Evolutionary conservation across 148 eudicot genomes (phyloP).

Genomic region (Vaccinium macrocarpon): DNA sequence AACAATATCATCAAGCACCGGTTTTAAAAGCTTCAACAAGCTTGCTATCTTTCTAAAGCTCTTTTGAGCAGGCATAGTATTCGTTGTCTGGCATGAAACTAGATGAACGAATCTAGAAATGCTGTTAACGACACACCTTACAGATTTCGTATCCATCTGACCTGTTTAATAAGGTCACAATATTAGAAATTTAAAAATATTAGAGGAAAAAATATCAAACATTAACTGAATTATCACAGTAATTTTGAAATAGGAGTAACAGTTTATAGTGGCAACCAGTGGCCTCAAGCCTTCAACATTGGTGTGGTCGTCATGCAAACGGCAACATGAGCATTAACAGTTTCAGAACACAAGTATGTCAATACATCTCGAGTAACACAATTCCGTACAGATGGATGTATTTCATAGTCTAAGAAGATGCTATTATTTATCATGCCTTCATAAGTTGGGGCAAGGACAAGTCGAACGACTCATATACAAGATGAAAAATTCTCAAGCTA

Average conservation of each 20-base stretch:
- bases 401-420: background rate
- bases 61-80: constrained; percentile 52
- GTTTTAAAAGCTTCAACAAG: constrained; percentile 69
- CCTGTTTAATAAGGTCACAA: constrained; percentile 32
- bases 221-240: background rate
- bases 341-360: background rate
- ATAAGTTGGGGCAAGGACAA: background rate
- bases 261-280: background rate
- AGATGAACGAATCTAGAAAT: constrained; percentile 84
- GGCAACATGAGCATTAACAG: background rate
- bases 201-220: background rate
- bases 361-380: background rate
- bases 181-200: constrained; percentile 2
- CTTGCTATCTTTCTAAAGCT: constrained; percentile 42
- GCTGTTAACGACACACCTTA: constrained; percentile 75
- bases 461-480: background rate
- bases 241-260: background rate
- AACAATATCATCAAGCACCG: constrained; percentile 57
- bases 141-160: constrained; percentile 66
- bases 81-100: constrained; percentile 62
- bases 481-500: background rate
- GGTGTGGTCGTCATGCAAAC: background rate
- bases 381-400: background rate
- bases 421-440: background rate
- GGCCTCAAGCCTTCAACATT: background rate